phyloP scores from a whole-genome alignment of 75 land plant genomes.

The Sequoiadendron giganteum region DNA sequence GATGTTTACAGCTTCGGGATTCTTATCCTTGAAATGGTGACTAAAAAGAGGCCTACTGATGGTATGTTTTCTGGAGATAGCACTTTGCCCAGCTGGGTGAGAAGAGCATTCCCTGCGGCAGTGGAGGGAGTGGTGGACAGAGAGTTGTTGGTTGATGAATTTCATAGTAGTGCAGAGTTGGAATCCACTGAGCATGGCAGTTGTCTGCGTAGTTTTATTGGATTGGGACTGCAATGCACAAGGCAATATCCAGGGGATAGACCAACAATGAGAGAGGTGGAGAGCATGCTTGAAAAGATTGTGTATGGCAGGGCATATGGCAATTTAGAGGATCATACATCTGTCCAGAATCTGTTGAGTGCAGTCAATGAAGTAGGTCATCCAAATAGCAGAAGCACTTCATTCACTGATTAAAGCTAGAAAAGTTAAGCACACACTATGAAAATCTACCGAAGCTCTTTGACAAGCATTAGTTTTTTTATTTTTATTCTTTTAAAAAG shows the following conservation, averaged over 20 bases:
- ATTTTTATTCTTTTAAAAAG: too few species aligned
- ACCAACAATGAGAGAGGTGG: constrained; percentile 55
- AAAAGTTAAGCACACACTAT: too few species aligned
- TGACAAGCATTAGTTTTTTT: too few species aligned
- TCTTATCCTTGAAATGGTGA: too few species aligned
- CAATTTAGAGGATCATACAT: not conserved
- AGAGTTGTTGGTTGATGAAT: constrained; percentile 21
- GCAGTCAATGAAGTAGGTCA: not conserved
- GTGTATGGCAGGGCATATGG: not conserved
- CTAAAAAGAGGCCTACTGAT: constrained; percentile 9
- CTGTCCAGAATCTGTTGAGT: not conserved
- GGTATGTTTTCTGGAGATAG: constrained; percentile 11
- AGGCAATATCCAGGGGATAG: not conserved
- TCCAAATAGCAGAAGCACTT: not conserved
- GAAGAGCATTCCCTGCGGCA: not conserved
- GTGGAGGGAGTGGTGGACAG: not conserved
- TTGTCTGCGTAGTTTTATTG: constrained; percentile 27
- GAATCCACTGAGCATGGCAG: constrained; percentile 27
- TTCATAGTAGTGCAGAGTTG: not conserved
- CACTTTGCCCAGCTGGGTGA: constrained; percentile 8
- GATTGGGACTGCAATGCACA: constrained; percentile 47
- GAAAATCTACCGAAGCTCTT: too few species aligned
- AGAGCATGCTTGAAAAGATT: not conserved
- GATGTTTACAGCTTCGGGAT: too few species aligned
- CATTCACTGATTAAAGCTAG: not conserved